phyloP scores from a whole-genome alignment of 1,284 basidiomycete species.

The Neonothopanus nambi region DNA sequence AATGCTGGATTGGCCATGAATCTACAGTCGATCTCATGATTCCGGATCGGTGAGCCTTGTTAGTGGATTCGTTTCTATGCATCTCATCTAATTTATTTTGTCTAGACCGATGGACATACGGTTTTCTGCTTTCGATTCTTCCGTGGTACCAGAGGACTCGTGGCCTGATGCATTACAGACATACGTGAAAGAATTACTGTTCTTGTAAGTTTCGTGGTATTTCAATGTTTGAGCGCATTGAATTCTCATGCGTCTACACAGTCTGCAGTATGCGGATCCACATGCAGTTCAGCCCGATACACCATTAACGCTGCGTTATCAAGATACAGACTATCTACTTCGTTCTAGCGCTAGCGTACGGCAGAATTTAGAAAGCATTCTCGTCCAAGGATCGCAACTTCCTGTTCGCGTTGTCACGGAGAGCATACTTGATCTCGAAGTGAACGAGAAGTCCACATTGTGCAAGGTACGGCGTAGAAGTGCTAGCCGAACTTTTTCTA shows the following conservation, averaged over 20 bases:
- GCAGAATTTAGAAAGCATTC: conserved; percentile 40
- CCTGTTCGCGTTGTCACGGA: conserved; percentile 37
- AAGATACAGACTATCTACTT: conserved; percentile 49
- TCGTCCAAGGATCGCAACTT: conserved; percentile 11
- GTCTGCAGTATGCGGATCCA: conserved; percentile 33
- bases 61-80: conserved; percentile 5
- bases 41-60: conserved; percentile 51
- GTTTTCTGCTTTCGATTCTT: conserved; percentile 41
- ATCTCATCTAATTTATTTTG: conserved; percentile 6
- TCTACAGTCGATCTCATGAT: conserved; percentile 49
- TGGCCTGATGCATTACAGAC: conserved; percentile 44
- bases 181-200: conserved; percentile 42
- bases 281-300: conserved; percentile 43
- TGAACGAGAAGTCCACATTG: conserved; percentile 46
- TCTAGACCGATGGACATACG: conserved; percentile 51
- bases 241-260: conserved; percentile 19
- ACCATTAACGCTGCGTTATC: conserved; percentile 48
- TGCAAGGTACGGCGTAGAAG: conserved; percentile 49
- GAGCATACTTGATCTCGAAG: conserved; percentile 55
- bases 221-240: background rate
- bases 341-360: conserved; percentile 50
- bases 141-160: conserved; percentile 25
- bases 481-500: conserved; percentile 7
- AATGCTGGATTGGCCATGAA: conserved; percentile 35
- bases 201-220: conserved; percentile 41